Evolutionary conservation across 148 eudicot genomes (phyloP).

Genomic region (Rhododendron ovatum): DNA sequence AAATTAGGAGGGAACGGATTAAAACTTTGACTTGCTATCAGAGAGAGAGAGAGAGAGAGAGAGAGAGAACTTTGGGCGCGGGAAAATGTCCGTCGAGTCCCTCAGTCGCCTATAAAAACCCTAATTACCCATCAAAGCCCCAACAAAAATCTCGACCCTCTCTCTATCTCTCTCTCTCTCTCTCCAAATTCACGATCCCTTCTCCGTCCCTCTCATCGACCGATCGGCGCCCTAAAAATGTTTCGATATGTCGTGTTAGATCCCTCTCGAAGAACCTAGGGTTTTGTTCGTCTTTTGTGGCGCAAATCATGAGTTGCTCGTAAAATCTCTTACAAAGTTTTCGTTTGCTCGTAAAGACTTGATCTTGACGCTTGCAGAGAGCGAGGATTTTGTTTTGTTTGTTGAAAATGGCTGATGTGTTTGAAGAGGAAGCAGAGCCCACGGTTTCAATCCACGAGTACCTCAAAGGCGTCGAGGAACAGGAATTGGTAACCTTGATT

Average conservation of each 20-base stretch:
- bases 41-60: background rate
- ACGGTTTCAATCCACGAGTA: constrained; percentile 66
- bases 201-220: background rate
- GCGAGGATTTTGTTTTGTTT: background rate
- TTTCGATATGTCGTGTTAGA: background rate
- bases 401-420: constrained; percentile 53
- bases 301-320: background rate
- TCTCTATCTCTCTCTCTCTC: background rate
- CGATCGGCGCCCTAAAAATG: constrained; percentile 2
- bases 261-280: constrained; percentile 4
- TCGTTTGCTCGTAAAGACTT: background rate
- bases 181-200: background rate
- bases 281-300: background rate
- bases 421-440: constrained; percentile 61
- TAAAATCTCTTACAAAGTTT: background rate
- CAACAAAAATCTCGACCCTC: background rate
- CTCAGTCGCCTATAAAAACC: background rate
- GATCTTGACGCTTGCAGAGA: background rate
- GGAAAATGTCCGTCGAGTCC: background rate
- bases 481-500: constrained; percentile 56
- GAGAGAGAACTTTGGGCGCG: background rate
- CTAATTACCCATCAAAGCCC: background rate
- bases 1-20: constrained; percentile 1
- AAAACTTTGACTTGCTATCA: background rate
- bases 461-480: constrained; percentile 70